Base-by-base conservation (phyloP, 352 stramenopile genomes). In the Phytophthora ohioensis region DNA sequence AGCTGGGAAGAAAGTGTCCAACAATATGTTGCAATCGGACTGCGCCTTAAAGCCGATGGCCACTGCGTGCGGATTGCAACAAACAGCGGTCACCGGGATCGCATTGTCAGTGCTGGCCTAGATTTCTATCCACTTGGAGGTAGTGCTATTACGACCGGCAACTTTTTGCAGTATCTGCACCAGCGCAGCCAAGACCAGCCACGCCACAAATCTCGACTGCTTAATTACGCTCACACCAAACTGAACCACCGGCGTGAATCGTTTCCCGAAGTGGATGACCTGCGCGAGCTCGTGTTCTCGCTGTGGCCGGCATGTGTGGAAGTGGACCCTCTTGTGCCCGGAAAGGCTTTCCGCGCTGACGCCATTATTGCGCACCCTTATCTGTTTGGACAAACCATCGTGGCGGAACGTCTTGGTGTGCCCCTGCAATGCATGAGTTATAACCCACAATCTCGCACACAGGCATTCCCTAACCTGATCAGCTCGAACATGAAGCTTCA, bases 1-100 rank as follows among this genome's bases (percentile, higher is more conserved):
- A 90, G 64, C 11, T 92, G 86, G 79, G 78, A 76, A 34, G 88
- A 94, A 61, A 87, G 67, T 38, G 75, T 97, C 0, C 73, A 93
- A 43, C 85, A 91, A 32, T 94, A 85, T 56, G 79, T 94, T 27
- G 84, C 79, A 2, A 87, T 98, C 30, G 91, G 89, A 35, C 58
- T 88, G 10, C 64, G 81, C 5, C 79, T 98, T 9, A 73, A 90
- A 67, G 67, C 72, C 0, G 73, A 97, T 39, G 94, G 94, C 2
- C 95, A 98, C 73, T 83, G 88, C 32, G 93, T 98, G 1, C 84
- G 95, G 4, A 88, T 98, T 38, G 94, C 93, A 1, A 95, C 92
- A 8, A 93, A 96, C 57, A 81, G 82, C 30, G 79, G 78, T 6
- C 92, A 94, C 74, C 80, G 92, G 0, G 57, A 88, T 9, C 84